Evolutionary conservation across 768 basidiomycete genomes (phyloP).

Genomic region (Amanita rubescens): DNA sequence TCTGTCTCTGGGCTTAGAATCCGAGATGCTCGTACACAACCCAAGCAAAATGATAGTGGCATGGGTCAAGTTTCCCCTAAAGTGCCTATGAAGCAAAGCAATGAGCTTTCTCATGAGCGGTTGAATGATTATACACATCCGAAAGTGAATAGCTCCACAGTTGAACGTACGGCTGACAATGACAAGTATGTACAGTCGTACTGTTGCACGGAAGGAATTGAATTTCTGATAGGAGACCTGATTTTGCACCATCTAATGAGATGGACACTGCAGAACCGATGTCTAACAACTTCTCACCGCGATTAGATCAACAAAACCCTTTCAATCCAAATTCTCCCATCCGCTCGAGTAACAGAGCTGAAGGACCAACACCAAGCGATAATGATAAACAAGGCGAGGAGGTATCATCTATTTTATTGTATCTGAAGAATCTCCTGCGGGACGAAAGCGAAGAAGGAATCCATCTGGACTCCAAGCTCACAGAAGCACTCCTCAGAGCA

Average conservation of each 20-base stretch:
- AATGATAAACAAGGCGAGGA: slow-evolving; percentile 16
- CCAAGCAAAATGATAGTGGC: background rate
- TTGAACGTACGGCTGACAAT: background rate
- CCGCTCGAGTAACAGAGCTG: background rate
- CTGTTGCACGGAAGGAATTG: background rate
- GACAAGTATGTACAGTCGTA: background rate
- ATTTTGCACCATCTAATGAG: background rate
- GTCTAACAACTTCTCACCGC: background rate
- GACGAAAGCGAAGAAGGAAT: slow-evolving; percentile 54
- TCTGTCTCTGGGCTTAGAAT: slow-evolving; percentile 47
- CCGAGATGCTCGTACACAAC: slow-evolving; percentile 21
- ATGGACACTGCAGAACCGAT: background rate
- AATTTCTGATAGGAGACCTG: background rate
- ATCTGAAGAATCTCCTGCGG: slow-evolving; percentile 54
- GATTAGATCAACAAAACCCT: background rate
- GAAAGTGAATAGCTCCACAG: background rate
- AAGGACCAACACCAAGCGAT: background rate
- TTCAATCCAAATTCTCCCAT: background rate
- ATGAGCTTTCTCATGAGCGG: background rate
- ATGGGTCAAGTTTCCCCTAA: background rate
- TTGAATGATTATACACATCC: background rate
- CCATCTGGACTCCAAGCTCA: slow-evolving; percentile 63
- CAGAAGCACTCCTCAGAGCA: slow-evolving; percentile 61
- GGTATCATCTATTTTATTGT: slow-evolving; percentile 40
- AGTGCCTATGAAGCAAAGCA: background rate